Percentiles rank a stretch among this genome's conserved stretches.
Conservation (phyloP, 1,284 basidiomycete genomes). For the Golubevia pallescens region DNA sequence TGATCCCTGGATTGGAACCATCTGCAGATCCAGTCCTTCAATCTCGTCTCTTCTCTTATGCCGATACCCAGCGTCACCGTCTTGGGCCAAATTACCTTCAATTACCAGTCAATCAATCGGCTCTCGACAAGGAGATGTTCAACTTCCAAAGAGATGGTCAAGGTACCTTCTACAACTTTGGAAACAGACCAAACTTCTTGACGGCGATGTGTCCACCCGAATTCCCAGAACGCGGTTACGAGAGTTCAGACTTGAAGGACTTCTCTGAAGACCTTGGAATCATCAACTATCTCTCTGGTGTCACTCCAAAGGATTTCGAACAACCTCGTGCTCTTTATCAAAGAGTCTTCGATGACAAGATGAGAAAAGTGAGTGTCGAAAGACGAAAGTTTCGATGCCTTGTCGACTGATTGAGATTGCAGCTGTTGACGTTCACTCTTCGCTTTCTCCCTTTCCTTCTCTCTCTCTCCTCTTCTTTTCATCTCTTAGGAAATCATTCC, state of each 20-base stretch:
- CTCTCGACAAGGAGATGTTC: not conserved
- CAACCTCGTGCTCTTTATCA: constrained; percentile 81
- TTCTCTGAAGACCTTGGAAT: not conserved
- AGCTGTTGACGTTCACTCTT: too few species aligned
- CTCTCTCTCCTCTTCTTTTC: not conserved
- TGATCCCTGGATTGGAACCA: constrained; percentile 42
- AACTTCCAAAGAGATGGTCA: constrained; percentile 3
- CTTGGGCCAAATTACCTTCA: constrained; percentile 55
- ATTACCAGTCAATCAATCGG: constrained; percentile 27
- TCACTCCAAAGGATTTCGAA: constrained; percentile 77
- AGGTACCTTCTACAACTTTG: constrained; percentile 37
- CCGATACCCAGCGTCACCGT: constrained; percentile 47
- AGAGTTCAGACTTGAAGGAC: not conserved
- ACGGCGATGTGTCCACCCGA: constrained; percentile 27
- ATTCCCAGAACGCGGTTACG: constrained; percentile 13
- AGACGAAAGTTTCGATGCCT: not conserved
- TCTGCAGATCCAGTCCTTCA: constrained; percentile 53
- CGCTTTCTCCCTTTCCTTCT: not conserved
- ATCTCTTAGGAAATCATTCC: constrained; percentile 10
- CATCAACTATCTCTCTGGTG: not conserved
- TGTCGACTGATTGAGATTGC: too few species aligned
- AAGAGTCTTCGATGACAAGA: constrained; percentile 79
- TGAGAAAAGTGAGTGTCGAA: not conserved
- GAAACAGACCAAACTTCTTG: constrained; percentile 36
- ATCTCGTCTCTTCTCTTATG: constrained; percentile 52